Conservation (phyloP, 441 rosid genomes). For the Gossypium davidsonii region DNA sequence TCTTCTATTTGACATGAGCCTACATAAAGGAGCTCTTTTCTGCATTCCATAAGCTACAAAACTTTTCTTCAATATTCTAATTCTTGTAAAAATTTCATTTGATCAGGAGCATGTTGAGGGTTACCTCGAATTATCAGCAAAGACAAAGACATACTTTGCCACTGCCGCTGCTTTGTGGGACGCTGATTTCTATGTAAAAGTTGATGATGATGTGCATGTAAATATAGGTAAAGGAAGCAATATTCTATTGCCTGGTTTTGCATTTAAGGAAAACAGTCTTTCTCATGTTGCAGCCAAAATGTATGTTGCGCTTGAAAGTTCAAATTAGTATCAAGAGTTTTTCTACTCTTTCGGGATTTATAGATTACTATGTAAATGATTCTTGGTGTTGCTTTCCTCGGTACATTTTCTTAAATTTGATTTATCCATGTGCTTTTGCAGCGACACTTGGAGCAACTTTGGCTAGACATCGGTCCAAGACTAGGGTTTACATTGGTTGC, state of each 20-base stretch:
- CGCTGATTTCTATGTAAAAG: constrained; percentile 88
- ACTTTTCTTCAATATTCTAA: background rate
- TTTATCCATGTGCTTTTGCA: constrained; percentile 8
- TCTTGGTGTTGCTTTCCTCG: background rate
- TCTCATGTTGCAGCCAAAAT: background rate
- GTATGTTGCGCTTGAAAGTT: background rate
- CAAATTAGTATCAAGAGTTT: background rate
- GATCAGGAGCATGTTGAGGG: constrained; percentile 88
- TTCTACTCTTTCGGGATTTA: background rate
- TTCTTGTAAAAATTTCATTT: constrained; percentile 10
- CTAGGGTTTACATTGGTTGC: constrained; percentile 19
- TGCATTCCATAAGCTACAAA: background rate
- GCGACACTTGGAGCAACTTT: constrained; percentile 21
- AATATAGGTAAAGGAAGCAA: constrained; percentile 54
- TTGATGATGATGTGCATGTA: constrained; percentile 90
- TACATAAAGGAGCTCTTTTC: background rate
- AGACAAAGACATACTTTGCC: constrained; percentile 71
- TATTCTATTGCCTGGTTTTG: background rate
- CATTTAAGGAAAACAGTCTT: background rate
- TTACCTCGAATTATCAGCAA: constrained; percentile 86
- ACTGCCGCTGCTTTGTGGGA: constrained; percentile 82
- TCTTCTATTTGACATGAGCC: background rate
- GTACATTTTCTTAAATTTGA: background rate
- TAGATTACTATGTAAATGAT: background rate
- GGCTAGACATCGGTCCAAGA: constrained; percentile 11